These are phyloP conservation scores for Artemisia annua DNA, from an alignment of 129 eudicot genomes.

Conservation along the genomic window DNA sequence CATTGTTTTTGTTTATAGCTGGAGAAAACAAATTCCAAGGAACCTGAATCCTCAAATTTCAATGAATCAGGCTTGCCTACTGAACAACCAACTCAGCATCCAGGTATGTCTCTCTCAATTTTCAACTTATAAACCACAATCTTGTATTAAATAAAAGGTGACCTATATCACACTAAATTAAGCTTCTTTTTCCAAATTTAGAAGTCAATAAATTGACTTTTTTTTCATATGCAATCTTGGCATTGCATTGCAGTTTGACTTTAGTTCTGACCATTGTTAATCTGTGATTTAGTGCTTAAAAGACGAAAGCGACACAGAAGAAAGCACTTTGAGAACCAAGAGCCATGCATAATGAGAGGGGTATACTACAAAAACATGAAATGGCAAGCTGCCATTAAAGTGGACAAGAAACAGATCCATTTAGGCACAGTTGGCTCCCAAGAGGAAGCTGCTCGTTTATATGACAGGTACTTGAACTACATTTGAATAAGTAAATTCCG, in stretches of 20 bases:
- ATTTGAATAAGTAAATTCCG: not conserved
- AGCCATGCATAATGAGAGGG: conserved; percentile 78
- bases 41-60: conserved; percentile 47
- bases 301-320: conserved; percentile 86
- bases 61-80: conserved; percentile 47
- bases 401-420: conserved; percentile 97
- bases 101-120: conserved; percentile 42
- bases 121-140: not conserved
- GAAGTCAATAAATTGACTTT: not conserved
- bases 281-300: conserved; percentile 55
- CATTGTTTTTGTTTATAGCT: conserved; percentile 10
- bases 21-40: conserved; percentile 33
- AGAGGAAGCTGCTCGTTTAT: conserved; percentile 93
- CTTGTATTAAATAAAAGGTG: not conserved
- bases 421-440: conserved; percentile 96
- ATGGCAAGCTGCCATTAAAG: conserved; percentile 99
- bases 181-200: not conserved
- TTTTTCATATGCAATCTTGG: not conserved
- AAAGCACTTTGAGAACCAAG: conserved; percentile 78
- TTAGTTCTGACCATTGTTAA: conserved; percentile 12
- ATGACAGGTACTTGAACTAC: conserved; percentile 68
- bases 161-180: not conserved
- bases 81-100: conserved; percentile 51
- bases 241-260: not conserved
- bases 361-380: conserved; percentile 95